Evolutionary conservation across 768 basidiomycete species (phyloP).

Genomic region (Termitomyces sp.): DNA sequence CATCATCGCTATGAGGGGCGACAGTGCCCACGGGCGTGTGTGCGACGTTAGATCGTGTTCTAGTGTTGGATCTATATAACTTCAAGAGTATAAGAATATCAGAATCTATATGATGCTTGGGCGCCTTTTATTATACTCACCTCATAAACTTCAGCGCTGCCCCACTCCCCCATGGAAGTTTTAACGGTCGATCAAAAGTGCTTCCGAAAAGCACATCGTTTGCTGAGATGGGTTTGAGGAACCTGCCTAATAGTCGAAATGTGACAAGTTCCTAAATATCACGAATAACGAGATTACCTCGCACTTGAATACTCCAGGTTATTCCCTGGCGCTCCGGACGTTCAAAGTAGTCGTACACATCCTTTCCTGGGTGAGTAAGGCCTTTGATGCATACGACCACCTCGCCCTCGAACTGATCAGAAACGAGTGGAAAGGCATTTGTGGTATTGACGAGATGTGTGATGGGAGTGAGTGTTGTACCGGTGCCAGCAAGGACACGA

Average conservation of each 20-base stretch:
- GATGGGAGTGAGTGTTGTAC: conserved; percentile 53
- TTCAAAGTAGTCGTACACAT: conserved; percentile 69
- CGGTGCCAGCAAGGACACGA: conserved; percentile 71
- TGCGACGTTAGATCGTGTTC: conserved; percentile 76
- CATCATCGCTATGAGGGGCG: conserved; percentile 80
- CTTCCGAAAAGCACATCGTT: conserved; percentile 93
- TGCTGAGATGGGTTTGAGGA: conserved; percentile 61
- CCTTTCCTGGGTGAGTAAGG: conserved; percentile 42
- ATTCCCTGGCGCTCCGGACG: conserved; percentile 64
- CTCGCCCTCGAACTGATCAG: conserved; percentile 70
- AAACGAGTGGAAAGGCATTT: conserved; percentile 47
- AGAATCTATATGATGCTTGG: not conserved
- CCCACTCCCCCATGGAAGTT: conserved; percentile 77
- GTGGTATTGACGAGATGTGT: conserved; percentile 63
- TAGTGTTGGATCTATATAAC: conserved; percentile 85
- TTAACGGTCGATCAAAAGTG: conserved; percentile 74
- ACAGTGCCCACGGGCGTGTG: conserved; percentile 87
- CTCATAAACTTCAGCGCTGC: conserved; percentile 81
- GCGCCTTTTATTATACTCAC: conserved; percentile 36
- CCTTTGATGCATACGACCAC: conserved; percentile 78
- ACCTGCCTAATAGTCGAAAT: conserved; percentile 48
- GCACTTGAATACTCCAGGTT: conserved; percentile 94
- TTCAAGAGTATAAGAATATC: conserved; percentile 25
- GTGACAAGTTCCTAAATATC: not conserved
- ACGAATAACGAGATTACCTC: conserved; percentile 47